phyloP scores from a whole-genome alignment of 768 basidiomycete species.

The Leccinum boreale region DNA sequence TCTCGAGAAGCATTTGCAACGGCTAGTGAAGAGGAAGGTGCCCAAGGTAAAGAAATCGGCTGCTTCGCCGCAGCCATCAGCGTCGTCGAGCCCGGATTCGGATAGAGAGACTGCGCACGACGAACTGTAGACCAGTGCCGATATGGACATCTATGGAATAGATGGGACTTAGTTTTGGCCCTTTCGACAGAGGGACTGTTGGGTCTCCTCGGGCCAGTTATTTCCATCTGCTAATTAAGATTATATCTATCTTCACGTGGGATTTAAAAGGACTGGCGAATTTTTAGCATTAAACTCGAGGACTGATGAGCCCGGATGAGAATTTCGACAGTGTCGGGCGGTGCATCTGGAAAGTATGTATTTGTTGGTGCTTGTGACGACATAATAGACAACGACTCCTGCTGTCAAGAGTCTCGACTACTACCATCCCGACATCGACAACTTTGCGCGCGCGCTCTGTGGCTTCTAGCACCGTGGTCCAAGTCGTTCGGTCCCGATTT shows the following conservation, averaged over 20 bases:
- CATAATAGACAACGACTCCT: neutral
- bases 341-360: slow-evolving; percentile 12
- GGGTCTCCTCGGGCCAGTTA: neutral
- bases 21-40: slow-evolving; percentile 62
- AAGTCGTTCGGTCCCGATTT: slow-evolving; percentile 3
- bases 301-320: neutral
- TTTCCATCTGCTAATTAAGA: neutral
- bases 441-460: neutral
- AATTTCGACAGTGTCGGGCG: neutral
- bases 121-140: slow-evolving; percentile 23
- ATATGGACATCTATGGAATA: slow-evolving; percentile 12
- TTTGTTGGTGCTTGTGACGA: slow-evolving; percentile 25
- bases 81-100: slow-evolving; percentile 16
- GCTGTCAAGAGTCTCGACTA: slow-evolving; percentile 7
- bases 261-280: neutral
- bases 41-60: slow-evolving; percentile 55
- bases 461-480: slow-evolving; percentile 5
- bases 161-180: neutral
- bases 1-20: slow-evolving; percentile 72
- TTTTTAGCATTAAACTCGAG: neutral
- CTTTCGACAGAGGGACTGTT: neutral
- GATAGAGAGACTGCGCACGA: slow-evolving; percentile 27
- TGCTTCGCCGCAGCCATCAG: slow-evolving; percentile 22
- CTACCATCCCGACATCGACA: neutral
- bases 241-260: neutral